These are phyloP conservation scores for Yueomyces sp. DNA, from an alignment of 1,139 yeast genomes.

Conservation along the genomic window DNA sequence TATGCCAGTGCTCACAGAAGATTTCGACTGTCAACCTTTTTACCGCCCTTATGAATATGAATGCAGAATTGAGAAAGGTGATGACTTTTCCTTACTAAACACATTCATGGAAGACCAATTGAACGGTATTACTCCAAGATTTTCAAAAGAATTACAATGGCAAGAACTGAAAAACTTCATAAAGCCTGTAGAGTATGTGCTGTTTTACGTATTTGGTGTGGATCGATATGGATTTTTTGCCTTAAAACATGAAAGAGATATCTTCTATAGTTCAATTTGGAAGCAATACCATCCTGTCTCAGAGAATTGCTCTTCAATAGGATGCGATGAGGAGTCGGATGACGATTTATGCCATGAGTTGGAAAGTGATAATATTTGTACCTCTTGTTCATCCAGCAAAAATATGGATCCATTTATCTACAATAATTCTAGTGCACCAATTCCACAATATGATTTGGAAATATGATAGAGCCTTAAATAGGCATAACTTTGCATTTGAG, in stretches of 20 bases:
- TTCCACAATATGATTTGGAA: too few species aligned
- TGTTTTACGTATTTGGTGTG: conserved; percentile 15
- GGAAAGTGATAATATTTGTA: too few species aligned
- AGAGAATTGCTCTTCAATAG: background rate
- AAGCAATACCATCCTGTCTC: background rate
- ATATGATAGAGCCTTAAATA: too few species aligned
- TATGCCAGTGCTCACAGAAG: background rate
- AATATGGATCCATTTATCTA: too few species aligned
- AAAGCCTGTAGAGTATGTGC: conserved; percentile 9
- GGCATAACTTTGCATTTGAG: too few species aligned
- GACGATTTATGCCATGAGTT: too few species aligned
- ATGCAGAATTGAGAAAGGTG: conserved; percentile 10
- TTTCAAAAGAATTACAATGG: conserved; percentile 16
- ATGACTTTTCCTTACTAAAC: conserved; percentile 12
- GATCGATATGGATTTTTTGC: conserved; percentile 18
- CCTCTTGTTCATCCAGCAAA: too few species aligned
- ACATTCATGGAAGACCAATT: conserved; percentile 11
- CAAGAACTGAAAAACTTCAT: conserved; percentile 8
- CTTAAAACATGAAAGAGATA: conserved; percentile 10
- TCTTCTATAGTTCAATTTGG: conserved; percentile 6
- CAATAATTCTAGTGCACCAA: too few species aligned
- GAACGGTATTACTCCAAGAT: conserved; percentile 7
- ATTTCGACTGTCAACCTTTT: conserved; percentile 14
- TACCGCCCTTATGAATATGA: conserved; percentile 13
- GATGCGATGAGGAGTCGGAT: too few species aligned